These are phyloP conservation scores for Tulasnella sp. DNA, from an alignment of 768 basidiomycete genomes.

Conservation along the genomic window DNA sequence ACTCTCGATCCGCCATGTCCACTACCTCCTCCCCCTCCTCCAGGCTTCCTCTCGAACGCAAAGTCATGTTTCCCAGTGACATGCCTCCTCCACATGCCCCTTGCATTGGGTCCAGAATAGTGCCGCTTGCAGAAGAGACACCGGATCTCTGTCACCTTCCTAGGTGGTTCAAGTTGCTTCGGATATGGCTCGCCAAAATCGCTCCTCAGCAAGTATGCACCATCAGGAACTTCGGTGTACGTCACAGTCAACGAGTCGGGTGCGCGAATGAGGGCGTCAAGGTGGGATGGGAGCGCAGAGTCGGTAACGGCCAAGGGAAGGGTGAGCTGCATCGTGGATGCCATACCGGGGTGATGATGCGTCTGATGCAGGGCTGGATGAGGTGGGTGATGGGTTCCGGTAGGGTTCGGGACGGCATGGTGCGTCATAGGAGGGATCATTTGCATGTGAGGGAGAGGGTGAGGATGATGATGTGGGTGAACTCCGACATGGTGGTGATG, in stretches of 20 bases:
- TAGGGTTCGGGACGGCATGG: not conserved
- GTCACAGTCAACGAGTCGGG: constrained; percentile 10
- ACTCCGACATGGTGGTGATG: constrained; percentile 1
- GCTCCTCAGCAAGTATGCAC: constrained; percentile 4
- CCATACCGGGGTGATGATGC: constrained; percentile 1
- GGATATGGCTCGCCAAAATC: constrained; percentile 14
- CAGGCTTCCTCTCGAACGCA: constrained; percentile 11
- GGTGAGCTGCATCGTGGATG: constrained; percentile 11
- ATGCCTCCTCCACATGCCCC: constrained; percentile 20
- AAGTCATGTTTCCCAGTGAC: constrained; percentile 19
- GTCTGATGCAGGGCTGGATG: constrained; percentile 2
- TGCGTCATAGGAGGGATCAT: too few relatives aligned
- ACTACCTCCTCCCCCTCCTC: not conserved
- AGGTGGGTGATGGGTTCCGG: constrained; percentile 2
- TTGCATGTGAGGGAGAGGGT: constrained; percentile 8
- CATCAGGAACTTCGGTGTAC: constrained; percentile 11
- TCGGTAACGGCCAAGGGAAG: constrained; percentile 12
- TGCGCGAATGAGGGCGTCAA: constrained; percentile 13
- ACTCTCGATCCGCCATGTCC: not conserved
- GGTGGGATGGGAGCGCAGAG: constrained; percentile 11
- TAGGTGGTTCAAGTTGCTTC: constrained; percentile 17
- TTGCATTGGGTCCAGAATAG: constrained; percentile 17
- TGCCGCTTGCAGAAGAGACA: constrained; percentile 19
- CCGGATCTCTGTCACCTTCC: constrained; percentile 11
- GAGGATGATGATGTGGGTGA: constrained; percentile 1